Evolutionary conservation across 192 early-diverging fungal genomes (phyloP).

Genomic region (Paraglomus occultum): DNA sequence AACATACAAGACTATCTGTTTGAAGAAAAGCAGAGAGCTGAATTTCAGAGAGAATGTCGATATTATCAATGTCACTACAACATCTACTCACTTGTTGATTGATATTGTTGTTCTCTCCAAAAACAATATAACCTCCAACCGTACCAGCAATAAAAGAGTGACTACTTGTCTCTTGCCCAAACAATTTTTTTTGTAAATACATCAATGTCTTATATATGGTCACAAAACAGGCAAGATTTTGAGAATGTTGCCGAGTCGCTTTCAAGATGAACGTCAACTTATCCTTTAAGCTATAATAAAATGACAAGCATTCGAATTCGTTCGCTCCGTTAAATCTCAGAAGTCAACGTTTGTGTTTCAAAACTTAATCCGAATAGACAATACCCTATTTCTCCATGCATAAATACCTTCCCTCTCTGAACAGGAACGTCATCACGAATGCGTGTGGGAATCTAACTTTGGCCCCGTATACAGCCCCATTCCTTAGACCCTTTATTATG

Average conservation of each 20-base stretch:
- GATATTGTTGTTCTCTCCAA: conserved; percentile 92
- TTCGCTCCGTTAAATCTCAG: neutral
- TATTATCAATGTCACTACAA: neutral
- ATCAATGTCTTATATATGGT: conserved; percentile 93
- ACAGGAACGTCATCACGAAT: conserved; percentile 93
- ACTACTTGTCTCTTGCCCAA: conserved; percentile 69
- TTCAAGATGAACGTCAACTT: conserved; percentile 75
- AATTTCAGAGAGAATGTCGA: neutral
- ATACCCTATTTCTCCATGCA: neutral
- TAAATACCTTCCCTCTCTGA: conserved; percentile 78
- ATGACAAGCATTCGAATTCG: neutral
- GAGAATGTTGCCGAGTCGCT: conserved; percentile 86
- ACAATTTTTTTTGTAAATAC: conserved; percentile 68
- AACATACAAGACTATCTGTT: conserved; percentile 88
- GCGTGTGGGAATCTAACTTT: conserved; percentile 98
- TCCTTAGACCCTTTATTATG: conserved; percentile 89
- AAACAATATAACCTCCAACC: conserved; percentile 90
- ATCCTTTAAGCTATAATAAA: conserved; percentile 60
- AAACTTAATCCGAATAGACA: neutral
- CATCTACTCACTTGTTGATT: conserved; percentile 80
- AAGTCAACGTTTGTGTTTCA: neutral
- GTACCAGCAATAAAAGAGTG: conserved; percentile 91
- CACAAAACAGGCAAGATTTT: conserved; percentile 88
- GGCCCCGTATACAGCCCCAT: conserved; percentile 95
- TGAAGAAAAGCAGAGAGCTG: neutral